A percentile compares a stretch with the other conserved stretches of the same genome.
Conservation (phyloP, 345 rosid genomes). For the Lepidium africanum region DNA sequence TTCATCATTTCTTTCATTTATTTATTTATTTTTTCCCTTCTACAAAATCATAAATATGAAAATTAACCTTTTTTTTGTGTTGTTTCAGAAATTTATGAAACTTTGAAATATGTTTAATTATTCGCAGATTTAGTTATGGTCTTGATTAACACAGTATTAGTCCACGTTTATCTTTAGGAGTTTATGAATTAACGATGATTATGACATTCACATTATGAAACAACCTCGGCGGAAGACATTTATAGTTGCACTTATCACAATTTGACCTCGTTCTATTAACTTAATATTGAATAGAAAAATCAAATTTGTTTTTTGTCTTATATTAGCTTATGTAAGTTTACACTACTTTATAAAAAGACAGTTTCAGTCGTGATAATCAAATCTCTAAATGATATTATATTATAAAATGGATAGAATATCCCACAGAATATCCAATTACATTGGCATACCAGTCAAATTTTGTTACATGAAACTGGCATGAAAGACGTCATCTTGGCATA, state of each 20-base stretch:
- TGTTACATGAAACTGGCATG: background rate
- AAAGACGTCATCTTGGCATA: conserved; percentile 6
- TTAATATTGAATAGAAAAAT: background rate
- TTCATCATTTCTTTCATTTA: background rate
- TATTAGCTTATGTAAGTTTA: background rate
- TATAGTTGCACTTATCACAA: background rate
- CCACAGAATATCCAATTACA: conserved; percentile 22
- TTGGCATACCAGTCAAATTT: background rate
- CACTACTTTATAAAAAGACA: background rate
- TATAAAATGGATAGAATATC: conserved; percentile 4
- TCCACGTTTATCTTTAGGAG: background rate
- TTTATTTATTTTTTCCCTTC: too few relatives aligned
- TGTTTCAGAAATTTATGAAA: background rate
- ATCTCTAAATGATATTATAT: background rate
- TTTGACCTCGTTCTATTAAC: background rate
- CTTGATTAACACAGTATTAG: background rate
- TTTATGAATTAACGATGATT: background rate
- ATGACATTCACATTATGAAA: background rate
- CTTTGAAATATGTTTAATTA: too few relatives aligned
- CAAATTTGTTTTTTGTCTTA: background rate
- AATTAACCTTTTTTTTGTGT: background rate
- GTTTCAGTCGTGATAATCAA: background rate
- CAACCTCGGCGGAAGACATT: background rate
- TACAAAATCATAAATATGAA: background rate
- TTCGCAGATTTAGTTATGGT: too few relatives aligned